These are phyloP conservation scores for Euphorbia schlechtendalii DNA, from an alignment of 441 rosid genomes.

Conservation along the genomic window DNA sequence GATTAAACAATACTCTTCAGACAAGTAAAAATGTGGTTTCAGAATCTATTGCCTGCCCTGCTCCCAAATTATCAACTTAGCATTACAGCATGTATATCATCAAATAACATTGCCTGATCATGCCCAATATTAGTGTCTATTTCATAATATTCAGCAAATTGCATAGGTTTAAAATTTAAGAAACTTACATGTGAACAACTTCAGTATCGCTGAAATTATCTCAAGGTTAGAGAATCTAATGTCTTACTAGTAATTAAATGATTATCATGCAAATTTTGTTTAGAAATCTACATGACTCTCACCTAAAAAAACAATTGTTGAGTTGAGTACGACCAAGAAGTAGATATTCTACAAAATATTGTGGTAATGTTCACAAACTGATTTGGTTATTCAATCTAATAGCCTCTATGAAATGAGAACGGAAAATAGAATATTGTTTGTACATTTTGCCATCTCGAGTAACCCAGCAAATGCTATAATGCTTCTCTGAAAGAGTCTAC, in stretches of 20 bases:
- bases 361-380: background rate
- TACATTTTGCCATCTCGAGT: slow-evolving; percentile 2
- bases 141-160: slow-evolving; percentile 7
- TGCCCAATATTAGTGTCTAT: background rate
- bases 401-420: background rate
- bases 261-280: background rate
- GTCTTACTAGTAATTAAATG: slow-evolving; percentile 1
- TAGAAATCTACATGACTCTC: background rate
- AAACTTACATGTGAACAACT: background rate
- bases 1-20: background rate
- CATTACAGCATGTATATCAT: background rate
- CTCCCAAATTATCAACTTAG: background rate
- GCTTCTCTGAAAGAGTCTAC: slow-evolving; percentile 4
- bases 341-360: background rate
- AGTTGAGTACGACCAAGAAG: background rate
- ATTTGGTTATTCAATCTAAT: slow-evolving; percentile 5
- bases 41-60: background rate
- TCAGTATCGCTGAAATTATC: slow-evolving; percentile 1
- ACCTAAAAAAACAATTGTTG: background rate
- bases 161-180: background rate
- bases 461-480: slow-evolving; percentile 11
- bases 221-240: background rate
- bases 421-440: background rate
- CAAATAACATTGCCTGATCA: background rate
- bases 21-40: background rate